A percentile compares a stretch with the other conserved stretches of the same genome.
Conservation (phyloP, 1,284 basidiomycete species). For the Wallemia mellicola region DNA sequence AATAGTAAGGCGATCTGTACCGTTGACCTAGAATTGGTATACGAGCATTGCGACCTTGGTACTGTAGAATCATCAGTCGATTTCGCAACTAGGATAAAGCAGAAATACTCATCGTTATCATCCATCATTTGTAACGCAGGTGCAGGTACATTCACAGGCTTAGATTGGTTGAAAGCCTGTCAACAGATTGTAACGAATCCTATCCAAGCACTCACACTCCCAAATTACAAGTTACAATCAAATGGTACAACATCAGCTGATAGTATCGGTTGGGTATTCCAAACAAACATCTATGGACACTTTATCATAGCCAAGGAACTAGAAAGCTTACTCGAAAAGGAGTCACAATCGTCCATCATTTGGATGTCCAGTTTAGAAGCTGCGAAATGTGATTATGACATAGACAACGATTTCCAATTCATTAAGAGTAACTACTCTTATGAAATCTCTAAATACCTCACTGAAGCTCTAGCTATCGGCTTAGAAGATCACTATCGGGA, state of each 20-base stretch:
- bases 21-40: slow-evolving; percentile 25
- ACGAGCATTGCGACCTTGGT: slow-evolving; percentile 35
- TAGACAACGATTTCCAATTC: slow-evolving; percentile 35
- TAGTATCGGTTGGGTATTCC: slow-evolving; percentile 50
- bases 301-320: slow-evolving; percentile 33
- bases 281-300: slow-evolving; percentile 56
- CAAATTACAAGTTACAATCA: slow-evolving; percentile 30
- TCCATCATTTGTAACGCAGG: slow-evolving; percentile 61
- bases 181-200: slow-evolving; percentile 25
- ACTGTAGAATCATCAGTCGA: slow-evolving; percentile 29
- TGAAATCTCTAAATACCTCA: slow-evolving; percentile 46
- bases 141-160: slow-evolving; percentile 28
- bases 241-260: slow-evolving; percentile 25
- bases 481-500: slow-evolving; percentile 19
- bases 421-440: slow-evolving; percentile 31
- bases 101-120: slow-evolving; percentile 49
- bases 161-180: slow-evolving; percentile 25
- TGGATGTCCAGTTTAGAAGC: slow-evolving; percentile 55
- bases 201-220: slow-evolving; percentile 25
- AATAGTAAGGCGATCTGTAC: too few relatives aligned
- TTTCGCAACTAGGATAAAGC: slow-evolving; percentile 28
- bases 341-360: slow-evolving; percentile 27
- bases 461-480: slow-evolving; percentile 32
- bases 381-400: slow-evolving; percentile 23
- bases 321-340: slow-evolving; percentile 11